These are phyloP conservation scores for Thermothielavioides terrestris DNA, from an alignment of 495 filamentous ascomycete species.

Conservation along the genomic window DNA sequence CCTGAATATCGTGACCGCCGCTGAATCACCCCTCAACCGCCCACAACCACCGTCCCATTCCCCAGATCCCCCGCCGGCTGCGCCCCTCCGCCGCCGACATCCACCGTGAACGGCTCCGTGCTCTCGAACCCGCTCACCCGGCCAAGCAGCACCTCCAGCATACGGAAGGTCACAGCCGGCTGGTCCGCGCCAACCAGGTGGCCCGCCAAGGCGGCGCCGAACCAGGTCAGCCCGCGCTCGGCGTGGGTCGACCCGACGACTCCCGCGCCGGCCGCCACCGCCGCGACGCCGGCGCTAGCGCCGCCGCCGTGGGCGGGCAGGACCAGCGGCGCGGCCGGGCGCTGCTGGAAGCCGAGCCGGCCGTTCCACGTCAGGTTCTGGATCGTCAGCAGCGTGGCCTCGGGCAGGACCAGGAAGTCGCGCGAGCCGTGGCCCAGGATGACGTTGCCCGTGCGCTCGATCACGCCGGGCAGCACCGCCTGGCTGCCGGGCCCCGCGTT, in stretches of 20 bases:
- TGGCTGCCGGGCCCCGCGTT: slow-evolving; percentile 46
- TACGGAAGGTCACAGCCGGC: slow-evolving; percentile 29
- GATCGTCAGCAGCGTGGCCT: slow-evolving; percentile 64
- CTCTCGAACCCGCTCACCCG: slow-evolving; percentile 26
- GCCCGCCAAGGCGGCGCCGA: slow-evolving; percentile 25
- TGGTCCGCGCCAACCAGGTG: slow-evolving; percentile 31
- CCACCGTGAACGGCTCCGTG: slow-evolving; percentile 23
- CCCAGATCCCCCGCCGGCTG: slow-evolving; percentile 18
- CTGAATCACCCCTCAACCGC: not conserved
- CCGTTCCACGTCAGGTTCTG: slow-evolving; percentile 86
- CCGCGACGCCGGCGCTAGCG: slow-evolving; percentile 14
- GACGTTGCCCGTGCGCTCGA: slow-evolving; percentile 61
- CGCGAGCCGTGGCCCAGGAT: slow-evolving; percentile 62
- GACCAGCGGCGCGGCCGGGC: slow-evolving; percentile 52
- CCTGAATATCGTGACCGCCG: not conserved
- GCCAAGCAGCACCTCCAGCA: slow-evolving; percentile 32
- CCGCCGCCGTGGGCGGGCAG: slow-evolving; percentile 58
- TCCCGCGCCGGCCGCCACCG: slow-evolving; percentile 22
- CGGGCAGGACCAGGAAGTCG: slow-evolving; percentile 53
- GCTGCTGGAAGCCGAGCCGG: slow-evolving; percentile 54
- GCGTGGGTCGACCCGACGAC: slow-evolving; percentile 28
- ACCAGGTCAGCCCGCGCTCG: slow-evolving; percentile 32
- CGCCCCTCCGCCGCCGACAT: slow-evolving; percentile 13
- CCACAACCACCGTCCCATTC: slow-evolving; percentile 26
- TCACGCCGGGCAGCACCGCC: slow-evolving; percentile 57